Evolutionary conservation across 2,329 filamentous ascomycete species (phyloP), one percentile per base, ranked within the genome.

Genomic region (Aspergillus unguis): DNA sequence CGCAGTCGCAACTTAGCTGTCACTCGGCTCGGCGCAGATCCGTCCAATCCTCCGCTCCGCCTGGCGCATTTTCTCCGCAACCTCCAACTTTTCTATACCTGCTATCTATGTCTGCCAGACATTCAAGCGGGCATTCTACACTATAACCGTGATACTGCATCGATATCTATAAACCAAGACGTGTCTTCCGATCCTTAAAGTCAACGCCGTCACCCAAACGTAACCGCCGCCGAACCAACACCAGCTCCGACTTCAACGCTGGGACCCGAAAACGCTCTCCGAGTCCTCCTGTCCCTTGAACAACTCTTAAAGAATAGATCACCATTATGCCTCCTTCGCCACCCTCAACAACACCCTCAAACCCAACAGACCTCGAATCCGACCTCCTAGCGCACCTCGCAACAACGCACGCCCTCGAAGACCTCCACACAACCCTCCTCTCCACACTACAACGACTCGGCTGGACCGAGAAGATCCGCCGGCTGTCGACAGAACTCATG

Each of bases 401-500:
- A 45, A 65, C 70, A 56, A 72, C 73, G 32, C 71, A 73, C 61
- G 76, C 78, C 49, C 78, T 85, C 58, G 75, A 77, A 62, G 77
- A 78, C 62, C 80, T 86, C 40, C 80, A 84, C 62, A 61, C 71
- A 35, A 74, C 76, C 1, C 74, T 85, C 27, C 73, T 78, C 53
- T 75, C 81, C 61, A 76, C 77, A 25, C 75, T 85, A 8, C 77
- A 82, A 61, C 75, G 79, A 48, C 69, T 73, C n/a, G 82, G 82
- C 59, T 86, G 82, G 82, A 79, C 79, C 38, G 76, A 81, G 60
- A 74, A 74, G 28, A 73, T 86, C 54, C 77, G 77, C 52, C 71
- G 71, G 43, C 77, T 85, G 55, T 75, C 82, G 17, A 76, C 77
- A 43, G 73, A 80, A 51, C 74, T 85, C 37, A 77, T 85, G 50